A percentile compares a stretch with the other conserved stretches of the same genome.
phyloP scores from a whole-genome alignment of 1,139 yeast genomes.

The Scheffersomyces cryptocercus region DNA sequence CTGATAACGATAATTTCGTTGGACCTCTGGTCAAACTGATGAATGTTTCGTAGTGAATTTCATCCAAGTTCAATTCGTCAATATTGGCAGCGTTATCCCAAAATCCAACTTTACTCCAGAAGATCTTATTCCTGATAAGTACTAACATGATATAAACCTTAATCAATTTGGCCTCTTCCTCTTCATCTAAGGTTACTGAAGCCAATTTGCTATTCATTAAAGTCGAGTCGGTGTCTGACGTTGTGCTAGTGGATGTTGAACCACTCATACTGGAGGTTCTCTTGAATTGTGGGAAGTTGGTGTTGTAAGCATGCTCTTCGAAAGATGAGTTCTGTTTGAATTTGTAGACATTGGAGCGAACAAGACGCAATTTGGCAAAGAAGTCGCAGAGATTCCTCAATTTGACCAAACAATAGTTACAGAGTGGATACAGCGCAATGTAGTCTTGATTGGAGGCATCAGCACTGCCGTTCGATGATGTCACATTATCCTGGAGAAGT shows the following conservation, averaged over 20 bases:
- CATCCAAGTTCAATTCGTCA: constrained; percentile 20
- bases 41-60: constrained; percentile 14
- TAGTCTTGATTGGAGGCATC: constrained; percentile 20
- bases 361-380: constrained; percentile 68
- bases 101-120: constrained; percentile 83
- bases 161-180: constrained; percentile 22
- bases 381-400: constrained; percentile 80
- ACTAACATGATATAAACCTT: constrained; percentile 24
- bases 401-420: constrained; percentile 79
- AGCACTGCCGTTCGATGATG: constrained; percentile 1
- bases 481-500: constrained; percentile 19
- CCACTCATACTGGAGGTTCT: constrained; percentile 9
- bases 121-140: constrained; percentile 49
- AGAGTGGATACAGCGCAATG: constrained; percentile 62
- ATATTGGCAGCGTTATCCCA: constrained; percentile 49
- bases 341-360: constrained; percentile 52
- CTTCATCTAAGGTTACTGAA: constrained; percentile 11
- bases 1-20: background rate
- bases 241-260: background rate
- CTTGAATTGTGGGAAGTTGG: constrained; percentile 19
- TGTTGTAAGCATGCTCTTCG: constrained; percentile 22
- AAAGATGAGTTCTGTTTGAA: constrained; percentile 24
- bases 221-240: constrained; percentile 6
- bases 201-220: constrained; percentile 11
- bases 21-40: constrained; percentile 8